Evolutionary conservation across 2,329 filamentous ascomycete genomes (phyloP).

Genomic region (Alternaria sp.): DNA sequence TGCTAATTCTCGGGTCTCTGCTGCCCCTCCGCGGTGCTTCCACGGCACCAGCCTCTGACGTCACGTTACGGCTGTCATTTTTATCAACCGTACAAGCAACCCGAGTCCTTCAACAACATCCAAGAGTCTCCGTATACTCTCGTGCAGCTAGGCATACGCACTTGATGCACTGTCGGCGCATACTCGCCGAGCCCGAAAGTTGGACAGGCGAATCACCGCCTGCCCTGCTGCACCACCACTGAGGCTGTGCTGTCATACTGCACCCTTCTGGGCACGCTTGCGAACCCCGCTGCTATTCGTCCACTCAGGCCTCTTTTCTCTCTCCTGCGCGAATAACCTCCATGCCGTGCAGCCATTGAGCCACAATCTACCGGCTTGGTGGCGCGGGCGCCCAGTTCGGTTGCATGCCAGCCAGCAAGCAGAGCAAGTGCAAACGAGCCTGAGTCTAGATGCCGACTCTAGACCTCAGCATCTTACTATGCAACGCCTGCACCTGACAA

Average conservation of each 20-base stretch:
- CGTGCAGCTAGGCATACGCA: conserved; percentile 19
- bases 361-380: conserved; percentile 1
- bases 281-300: conserved; percentile 8
- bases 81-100: no score
- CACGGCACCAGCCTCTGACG: neutral
- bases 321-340: neutral
- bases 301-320: neutral
- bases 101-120: neutral
- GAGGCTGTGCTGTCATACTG: conserved; percentile 23
- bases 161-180: conserved; percentile 15
- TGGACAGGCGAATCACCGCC: conserved; percentile 16
- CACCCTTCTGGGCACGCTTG: conserved; percentile 2
- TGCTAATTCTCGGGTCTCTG: neutral
- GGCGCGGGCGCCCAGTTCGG: neutral
- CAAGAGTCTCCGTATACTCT: neutral
- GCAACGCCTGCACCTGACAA: neutral
- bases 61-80: neutral
- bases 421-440: neutral
- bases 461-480: neutral
- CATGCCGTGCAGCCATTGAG: neutral
- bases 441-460: neutral
- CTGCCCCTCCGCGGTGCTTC: neutral
- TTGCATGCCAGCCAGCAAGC: neutral
- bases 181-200: conserved; percentile 17
- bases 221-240: conserved; percentile 12